These are phyloP conservation scores for Camellia sinensis DNA, from an alignment of 148 eudicot species.

Conservation along the genomic window DNA sequence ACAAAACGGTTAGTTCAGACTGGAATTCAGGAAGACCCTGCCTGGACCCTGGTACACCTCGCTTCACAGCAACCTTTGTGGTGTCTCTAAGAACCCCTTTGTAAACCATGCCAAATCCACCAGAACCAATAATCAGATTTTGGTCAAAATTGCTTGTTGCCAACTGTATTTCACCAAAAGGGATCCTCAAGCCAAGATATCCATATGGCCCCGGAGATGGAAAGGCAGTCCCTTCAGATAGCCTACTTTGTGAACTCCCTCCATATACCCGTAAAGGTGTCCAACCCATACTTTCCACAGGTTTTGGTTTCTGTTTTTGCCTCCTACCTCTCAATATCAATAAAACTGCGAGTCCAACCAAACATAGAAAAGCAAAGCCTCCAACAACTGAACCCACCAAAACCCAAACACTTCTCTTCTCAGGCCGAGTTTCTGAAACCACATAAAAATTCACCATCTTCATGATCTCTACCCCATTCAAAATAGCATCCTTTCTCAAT, in stretches of 20 bases:
- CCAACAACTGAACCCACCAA: slow-evolving; percentile 53
- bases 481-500: slow-evolving; percentile 60
- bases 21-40: slow-evolving; percentile 95
- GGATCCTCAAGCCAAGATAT: slow-evolving; percentile 50
- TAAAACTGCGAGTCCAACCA: slow-evolving; percentile 33
- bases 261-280: slow-evolving; percentile 46
- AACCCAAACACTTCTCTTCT: slow-evolving; percentile 37
- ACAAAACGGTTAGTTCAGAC: slow-evolving; percentile 69
- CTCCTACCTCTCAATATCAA: slow-evolving; percentile 36
- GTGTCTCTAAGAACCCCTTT: slow-evolving; percentile 66
- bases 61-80: slow-evolving; percentile 71
- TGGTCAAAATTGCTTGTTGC: slow-evolving; percentile 77
- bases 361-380: slow-evolving; percentile 36
- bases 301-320: slow-evolving; percentile 44
- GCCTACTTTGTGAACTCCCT: slow-evolving; percentile 52
- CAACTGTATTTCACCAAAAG: slow-evolving; percentile 60
- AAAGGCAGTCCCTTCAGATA: slow-evolving; percentile 47
- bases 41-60: slow-evolving; percentile 83
- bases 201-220: slow-evolving; percentile 52
- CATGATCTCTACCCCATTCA: slow-evolving; percentile 93
- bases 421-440: slow-evolving; percentile 3
- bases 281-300: slow-evolving; percentile 69
- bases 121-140: slow-evolving; percentile 65
- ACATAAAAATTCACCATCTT: slow-evolving; percentile 48
- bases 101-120: slow-evolving; percentile 94